Evolutionary conservation across 495 filamentous ascomycete species (phyloP), one percentile per base, ranked within the genome.

Genomic region (Penicillium cataractarum): DNA sequence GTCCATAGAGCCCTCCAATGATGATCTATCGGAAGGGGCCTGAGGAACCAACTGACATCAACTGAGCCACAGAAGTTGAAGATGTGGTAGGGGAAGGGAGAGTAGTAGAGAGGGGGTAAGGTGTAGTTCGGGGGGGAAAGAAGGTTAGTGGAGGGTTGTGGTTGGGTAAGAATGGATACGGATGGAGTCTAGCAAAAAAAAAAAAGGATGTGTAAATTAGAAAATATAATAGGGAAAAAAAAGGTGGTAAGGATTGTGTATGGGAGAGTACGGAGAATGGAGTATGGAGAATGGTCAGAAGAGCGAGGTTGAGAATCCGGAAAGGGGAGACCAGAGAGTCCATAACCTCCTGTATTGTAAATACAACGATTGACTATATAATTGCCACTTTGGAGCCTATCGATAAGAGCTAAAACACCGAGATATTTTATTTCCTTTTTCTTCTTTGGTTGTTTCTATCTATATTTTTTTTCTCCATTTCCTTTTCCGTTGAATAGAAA

Each of bases 1-100:
- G 66, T 63, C 61, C 55, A 64, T 63, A 53, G 55, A 53, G 61
- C 68, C 60, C 60, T 68, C 70, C 68, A 73, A 71, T 72, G 49
- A 60, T 46, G 61, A 61, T 49, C 44, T 61, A 51, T 54, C 19
- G 51, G 31, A 54, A 35, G 42, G 53, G 33, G 55, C 48, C 48
- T 55, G 40, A 48, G 52, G 29, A 46, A 50, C 37, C 39, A 27
- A 61, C 32, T 61, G 61, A 44, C 61, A 64, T 65, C 52, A 55
- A 72, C 67, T 58, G 67, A 70, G 69, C 67, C 69, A 69, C 69
- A 69, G 24, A 37, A 35, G 37, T 15, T 58, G 55, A 21, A 56
- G 54, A 27, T 26, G 24, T 56, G 37, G 57, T 58, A 53, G 61
- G 65, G 65, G 33, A 56, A 46, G 39, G 29, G 13, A 39, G 35